Evolutionary conservation across 176 grass and related monocot species (phyloP).

Genomic region (sorghum (Sorghum bicolor)): Sorghum_bicolor_NCBIv3 NC_012879.2:1666001-1666500

Average conservation of each 20-base stretch:
- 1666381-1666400: background rate
- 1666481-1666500: background rate
- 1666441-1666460: background rate
- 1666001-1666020: no score
- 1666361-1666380: background rate
- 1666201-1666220: background rate
- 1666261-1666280: no score
- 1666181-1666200: background rate
- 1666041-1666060: no score
- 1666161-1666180: no score
- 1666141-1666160: no score
- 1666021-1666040: no score
- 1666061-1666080: no score
- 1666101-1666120: no score
- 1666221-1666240: background rate
- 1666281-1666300: background rate
- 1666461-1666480: background rate
- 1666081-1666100: no score
- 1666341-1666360: background rate
- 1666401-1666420: conserved; percentile 1
- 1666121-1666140: no score
- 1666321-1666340: background rate
- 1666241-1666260: no score
- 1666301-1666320: no score
- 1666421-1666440: background rate